These are phyloP conservation scores for Globomyces sp. DNA, from an alignment of 371 early-diverging fungal genomes.

Conservation along the genomic window DNA sequence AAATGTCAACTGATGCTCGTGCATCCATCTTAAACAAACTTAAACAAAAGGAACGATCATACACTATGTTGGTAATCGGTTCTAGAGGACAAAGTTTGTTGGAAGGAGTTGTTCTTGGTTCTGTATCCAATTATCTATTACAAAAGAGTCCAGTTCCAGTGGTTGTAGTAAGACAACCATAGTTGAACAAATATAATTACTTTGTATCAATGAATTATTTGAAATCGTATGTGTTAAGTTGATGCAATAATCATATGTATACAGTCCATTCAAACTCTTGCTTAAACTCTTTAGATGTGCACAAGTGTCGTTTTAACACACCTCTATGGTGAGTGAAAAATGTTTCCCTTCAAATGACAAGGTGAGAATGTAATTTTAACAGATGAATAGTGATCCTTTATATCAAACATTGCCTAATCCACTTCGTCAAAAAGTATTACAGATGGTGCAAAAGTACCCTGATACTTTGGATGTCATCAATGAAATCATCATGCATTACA, in stretches of 20 bases:
- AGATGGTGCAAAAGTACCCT: slow-evolving; percentile 4
- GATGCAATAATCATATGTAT: no score
- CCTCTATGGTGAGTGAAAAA: no score
- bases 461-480: slow-evolving; percentile 5
- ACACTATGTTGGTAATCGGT: not conserved
- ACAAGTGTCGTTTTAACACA: no score
- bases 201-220: no score
- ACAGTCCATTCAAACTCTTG: no score
- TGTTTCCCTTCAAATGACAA: no score
- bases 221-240: no score
- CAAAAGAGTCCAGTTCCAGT: not conserved
- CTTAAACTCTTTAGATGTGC: no score
- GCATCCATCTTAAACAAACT: not conserved
- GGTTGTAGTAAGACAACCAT: not conserved
- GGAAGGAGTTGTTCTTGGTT: not conserved
- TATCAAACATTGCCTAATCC: not conserved
- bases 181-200: no score
- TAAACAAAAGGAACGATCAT: not conserved
- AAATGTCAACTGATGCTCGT: not conserved
- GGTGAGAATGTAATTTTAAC: no score
- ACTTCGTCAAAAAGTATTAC: not conserved
- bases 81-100: not conserved
- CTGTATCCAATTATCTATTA: not conserved
- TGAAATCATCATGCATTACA: slow-evolving; percentile 1
- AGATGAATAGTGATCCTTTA: slow-evolving; percentile 11